A percentile compares a stretch with the other conserved stretches of the same genome.
Evolutionary conservation across 768 basidiomycete genomes (phyloP).

Genomic region (Leccinum incarnatum): DNA sequence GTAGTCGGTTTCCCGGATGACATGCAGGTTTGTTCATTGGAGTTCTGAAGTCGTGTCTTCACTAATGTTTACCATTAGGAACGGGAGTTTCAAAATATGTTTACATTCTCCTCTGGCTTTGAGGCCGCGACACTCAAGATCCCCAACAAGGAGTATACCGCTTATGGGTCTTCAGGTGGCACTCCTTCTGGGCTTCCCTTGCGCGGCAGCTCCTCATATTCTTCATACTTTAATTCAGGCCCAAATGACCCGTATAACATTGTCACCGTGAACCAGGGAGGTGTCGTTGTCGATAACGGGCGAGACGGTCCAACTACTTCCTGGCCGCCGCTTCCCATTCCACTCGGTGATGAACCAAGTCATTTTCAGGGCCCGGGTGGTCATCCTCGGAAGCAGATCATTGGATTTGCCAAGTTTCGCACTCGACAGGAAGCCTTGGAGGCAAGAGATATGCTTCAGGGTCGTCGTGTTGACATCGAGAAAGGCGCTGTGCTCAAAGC

Average conservation of each 20-base stretch:
- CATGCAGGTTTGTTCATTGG: constrained; percentile 73
- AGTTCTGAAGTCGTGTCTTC: constrained; percentile 10
- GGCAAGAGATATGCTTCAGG: constrained; percentile 86
- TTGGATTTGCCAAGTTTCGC: constrained; percentile 96
- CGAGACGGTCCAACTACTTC: constrained; percentile 70
- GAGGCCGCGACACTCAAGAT: constrained; percentile 98
- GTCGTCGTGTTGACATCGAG: constrained; percentile 87
- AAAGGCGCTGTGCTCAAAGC: constrained; percentile 93
- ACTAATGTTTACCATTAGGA: constrained; percentile 53
- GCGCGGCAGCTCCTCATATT: constrained; percentile 34
- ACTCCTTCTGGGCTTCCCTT: constrained; percentile 35
- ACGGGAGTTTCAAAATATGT: constrained; percentile 99
- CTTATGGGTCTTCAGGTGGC: constrained; percentile 54
- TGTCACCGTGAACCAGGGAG: constrained; percentile 79
- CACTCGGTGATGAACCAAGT: constrained; percentile 32
- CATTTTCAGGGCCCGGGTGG: constrained; percentile 32
- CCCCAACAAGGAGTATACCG: constrained; percentile 86
- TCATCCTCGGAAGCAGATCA: constrained; percentile 87
- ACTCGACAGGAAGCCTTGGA: constrained; percentile 82
- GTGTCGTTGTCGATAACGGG: constrained; percentile 75
- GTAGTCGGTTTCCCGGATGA: constrained; percentile 99
- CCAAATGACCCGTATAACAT: constrained; percentile 82
- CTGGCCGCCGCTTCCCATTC: constrained; percentile 49
- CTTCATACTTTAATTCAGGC: constrained; percentile 42
- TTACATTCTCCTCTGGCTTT: constrained; percentile 92